Evolutionary conservation across 2,329 filamentous ascomycete genomes (phyloP).

Genomic region (Immersiporthe knoxdaviesiana): DNA sequence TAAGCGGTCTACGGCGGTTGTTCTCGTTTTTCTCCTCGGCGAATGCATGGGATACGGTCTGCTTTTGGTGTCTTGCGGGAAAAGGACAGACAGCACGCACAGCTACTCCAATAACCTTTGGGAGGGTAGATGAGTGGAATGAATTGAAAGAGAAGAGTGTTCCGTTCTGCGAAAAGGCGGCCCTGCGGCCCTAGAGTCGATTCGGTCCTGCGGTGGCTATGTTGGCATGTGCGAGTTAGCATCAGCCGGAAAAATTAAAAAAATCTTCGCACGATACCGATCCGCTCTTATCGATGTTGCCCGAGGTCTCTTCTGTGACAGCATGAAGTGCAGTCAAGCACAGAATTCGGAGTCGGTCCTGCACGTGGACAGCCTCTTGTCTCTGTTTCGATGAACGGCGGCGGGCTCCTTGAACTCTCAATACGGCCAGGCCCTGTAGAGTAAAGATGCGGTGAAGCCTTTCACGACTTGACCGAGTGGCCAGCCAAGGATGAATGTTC

Average conservation of each 20-base stretch:
- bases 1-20: conserved; percentile 47
- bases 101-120: conserved; percentile 23
- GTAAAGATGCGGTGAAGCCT: not conserved
- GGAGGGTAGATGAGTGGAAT: conserved; percentile 27
- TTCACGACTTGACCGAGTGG: not conserved
- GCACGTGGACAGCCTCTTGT: no score
- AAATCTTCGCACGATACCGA: conserved; percentile 25
- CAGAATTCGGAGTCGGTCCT: no score
- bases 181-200: conserved; percentile 28
- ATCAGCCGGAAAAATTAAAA: conserved; percentile 29
- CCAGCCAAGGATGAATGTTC: not conserved
- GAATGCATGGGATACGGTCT: conserved; percentile 33
- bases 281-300: not conserved
- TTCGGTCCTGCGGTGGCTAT: conserved; percentile 29
- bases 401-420: not conserved
- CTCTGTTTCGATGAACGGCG: not conserved
- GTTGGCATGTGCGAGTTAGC: conserved; percentile 30
- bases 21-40: conserved; percentile 30
- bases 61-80: conserved; percentile 32
- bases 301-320: no score
- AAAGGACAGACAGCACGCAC: conserved; percentile 28
- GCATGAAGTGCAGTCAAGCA: no score
- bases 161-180: conserved; percentile 23
- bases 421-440: no score
- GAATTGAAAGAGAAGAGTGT: conserved; percentile 26